These are phyloP conservation scores for Omphalotus guepiniiformis DNA, from an alignment of 768 basidiomycete species.

Conservation along the genomic window DNA sequence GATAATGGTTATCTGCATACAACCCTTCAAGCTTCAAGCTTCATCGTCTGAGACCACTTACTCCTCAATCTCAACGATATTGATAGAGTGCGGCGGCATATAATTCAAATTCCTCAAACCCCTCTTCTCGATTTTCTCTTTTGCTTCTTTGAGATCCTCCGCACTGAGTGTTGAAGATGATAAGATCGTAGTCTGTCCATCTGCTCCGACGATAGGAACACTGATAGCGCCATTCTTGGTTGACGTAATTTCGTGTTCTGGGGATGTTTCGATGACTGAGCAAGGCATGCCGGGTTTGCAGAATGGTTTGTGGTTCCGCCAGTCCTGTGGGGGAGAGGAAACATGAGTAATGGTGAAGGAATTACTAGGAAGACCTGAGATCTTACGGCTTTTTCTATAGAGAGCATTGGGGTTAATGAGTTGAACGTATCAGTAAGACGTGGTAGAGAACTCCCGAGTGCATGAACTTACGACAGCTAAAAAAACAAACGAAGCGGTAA, in stretches of 20 bases:
- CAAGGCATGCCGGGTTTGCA: conserved; percentile 27
- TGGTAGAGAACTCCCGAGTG: neutral
- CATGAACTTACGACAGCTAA: conserved; percentile 13
- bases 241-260: neutral
- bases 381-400: conserved; percentile 6
- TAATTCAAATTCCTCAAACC: too few species aligned
- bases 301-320: conserved; percentile 33
- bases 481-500: neutral
- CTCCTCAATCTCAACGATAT: too few species aligned
- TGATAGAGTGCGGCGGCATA: too few species aligned
- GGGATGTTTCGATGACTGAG: conserved; percentile 21
- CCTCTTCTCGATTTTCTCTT: too few species aligned
- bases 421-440: neutral
- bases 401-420: neutral
- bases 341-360: neutral
- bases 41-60: too few species aligned
- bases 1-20: too few species aligned
- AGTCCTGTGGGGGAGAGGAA: conserved; percentile 19
- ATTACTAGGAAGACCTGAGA: neutral
- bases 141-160: conserved; percentile 27
- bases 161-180: conserved; percentile 25
- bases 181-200: conserved; percentile 19
- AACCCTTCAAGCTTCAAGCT: too few species aligned
- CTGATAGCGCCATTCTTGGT: conserved; percentile 16
- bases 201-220: conserved; percentile 21